Percentiles rank a stretch among this genome's conserved stretches.
These are phyloP conservation scores for Candida tibetensis DNA, from an alignment of 805 yeast genomes.

Conservation along the genomic window DNA sequence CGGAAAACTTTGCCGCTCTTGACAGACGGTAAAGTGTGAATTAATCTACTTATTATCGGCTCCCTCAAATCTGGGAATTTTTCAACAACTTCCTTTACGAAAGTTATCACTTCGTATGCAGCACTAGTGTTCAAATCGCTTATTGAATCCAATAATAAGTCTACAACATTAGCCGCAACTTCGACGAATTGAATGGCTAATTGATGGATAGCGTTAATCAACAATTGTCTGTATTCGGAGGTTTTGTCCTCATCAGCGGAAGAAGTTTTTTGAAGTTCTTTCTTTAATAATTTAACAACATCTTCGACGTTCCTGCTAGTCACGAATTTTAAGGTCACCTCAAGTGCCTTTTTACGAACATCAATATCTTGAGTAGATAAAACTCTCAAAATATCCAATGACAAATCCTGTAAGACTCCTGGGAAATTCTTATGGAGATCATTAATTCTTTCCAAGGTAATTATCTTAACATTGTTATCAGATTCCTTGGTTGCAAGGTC, in stretches of 20 bases:
- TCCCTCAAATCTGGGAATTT: conserved; percentile 78
- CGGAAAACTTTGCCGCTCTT: conserved; percentile 89
- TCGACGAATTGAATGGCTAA: conserved; percentile 87
- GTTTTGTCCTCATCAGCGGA: conserved; percentile 73
- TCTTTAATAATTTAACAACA: conserved; percentile 86
- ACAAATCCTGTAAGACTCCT: conserved; percentile 78
- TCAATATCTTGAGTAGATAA: conserved; percentile 86
- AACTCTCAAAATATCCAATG: conserved; percentile 82
- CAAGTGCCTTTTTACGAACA: conserved; percentile 84
- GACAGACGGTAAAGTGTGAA: conserved; percentile 59
- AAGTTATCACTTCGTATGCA: conserved; percentile 86
- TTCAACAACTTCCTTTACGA: conserved; percentile 92
- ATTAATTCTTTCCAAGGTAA: conserved; percentile 81
- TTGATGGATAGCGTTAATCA: conserved; percentile 84
- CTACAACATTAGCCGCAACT: conserved; percentile 89
- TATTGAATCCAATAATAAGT: conserved; percentile 79
- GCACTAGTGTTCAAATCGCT: conserved; percentile 81
- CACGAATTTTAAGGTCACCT: conserved; percentile 75
- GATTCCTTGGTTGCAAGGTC: conserved; percentile 88
- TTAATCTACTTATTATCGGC: conserved; percentile 60
- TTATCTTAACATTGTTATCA: conserved; percentile 93
- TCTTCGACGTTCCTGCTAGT: conserved; percentile 90
- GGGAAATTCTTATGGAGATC: conserved; percentile 72
- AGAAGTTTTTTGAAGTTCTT: conserved; percentile 78
- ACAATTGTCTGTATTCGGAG: conserved; percentile 81